Evolutionary conservation across 306 rosid genomes (phyloP), one percentile per base, ranked within the genome.

Genomic region (Styphnolobium japonicum): DNA sequence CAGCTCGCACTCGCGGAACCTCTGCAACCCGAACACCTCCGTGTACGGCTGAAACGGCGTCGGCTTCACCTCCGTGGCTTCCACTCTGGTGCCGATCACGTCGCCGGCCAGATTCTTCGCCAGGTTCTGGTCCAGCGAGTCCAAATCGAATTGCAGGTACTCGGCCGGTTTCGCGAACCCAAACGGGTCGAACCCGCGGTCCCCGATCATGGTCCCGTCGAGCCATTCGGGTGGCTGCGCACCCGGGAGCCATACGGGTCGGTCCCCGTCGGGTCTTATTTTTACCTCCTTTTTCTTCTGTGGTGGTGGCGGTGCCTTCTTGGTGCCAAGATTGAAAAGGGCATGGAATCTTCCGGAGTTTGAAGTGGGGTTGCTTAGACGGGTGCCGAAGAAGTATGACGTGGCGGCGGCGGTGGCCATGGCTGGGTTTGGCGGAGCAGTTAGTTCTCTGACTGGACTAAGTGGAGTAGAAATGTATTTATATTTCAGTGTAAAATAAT

Each of bases 41-140:
- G 88, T 0, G 80, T 93, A 91, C 0, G 97, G 98, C 88, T 91
- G 98, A 70, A 93, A 83, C 31, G 94, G 97, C 48, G 93, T 91
- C 79, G 94, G 75, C 4, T 88, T 82, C 3, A 93, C 85, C 18
- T 89, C 89, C 3, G 72, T 3, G 0, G 19, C 8, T 73, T 93
- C 98, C 2, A 81, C 0, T 85, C 97, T 78, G 4, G 85, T 86
- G 18, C 97, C 93, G 66, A 93, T 88, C 6, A 89, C 10, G 0
- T 86, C 93, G 0, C 98, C 97, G 2, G 90, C 89, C 46, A 15
- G 25, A 55, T 93, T 93, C 90, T 93, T 93, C 3, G 94, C 92
- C 73, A 93, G 71, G 67, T 93, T 93, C 90, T 91, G 97, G 85
- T 93, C 97, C 82, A 93, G 73, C 15, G 88, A 85, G 76, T 93